Evolutionary conservation across 495 filamentous ascomycete genomes (phyloP).

Genomic region (Hyaloscypha finlandica): DNA sequence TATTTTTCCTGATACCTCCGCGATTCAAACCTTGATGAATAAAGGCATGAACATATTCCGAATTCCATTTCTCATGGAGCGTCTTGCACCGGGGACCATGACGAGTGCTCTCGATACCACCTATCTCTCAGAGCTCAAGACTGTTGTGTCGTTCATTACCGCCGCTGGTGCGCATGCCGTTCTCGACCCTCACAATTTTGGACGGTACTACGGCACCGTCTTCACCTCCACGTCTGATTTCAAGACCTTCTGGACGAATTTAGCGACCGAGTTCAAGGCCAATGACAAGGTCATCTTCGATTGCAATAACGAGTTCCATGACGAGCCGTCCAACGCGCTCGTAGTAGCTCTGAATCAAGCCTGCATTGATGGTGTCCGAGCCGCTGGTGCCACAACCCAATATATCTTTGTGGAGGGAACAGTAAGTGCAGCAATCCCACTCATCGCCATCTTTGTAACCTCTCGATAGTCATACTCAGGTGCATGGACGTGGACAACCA

Average conservation of each 20-base stretch:
- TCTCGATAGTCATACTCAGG: slow-evolving; percentile 18
- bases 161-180: slow-evolving; percentile 58
- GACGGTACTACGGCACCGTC: slow-evolving; percentile 55
- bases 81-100: slow-evolving; percentile 55
- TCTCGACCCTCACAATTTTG: slow-evolving; percentile 65
- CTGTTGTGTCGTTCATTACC: slow-evolving; percentile 58
- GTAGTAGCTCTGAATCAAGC: slow-evolving; percentile 63
- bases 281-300: slow-evolving; percentile 62
- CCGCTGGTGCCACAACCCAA: slow-evolving; percentile 60
- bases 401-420: slow-evolving; percentile 70
- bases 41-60: slow-evolving; percentile 66
- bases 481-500: slow-evolving; percentile 33
- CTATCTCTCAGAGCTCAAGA: slow-evolving; percentile 51
- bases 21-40: slow-evolving; percentile 32
- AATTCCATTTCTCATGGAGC: slow-evolving; percentile 55
- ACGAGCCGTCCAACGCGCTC: slow-evolving; percentile 57
- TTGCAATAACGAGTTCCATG: slow-evolving; percentile 67
- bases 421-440: background rate
- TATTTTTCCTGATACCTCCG: slow-evolving; percentile 48
- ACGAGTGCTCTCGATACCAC: slow-evolving; percentile 47
- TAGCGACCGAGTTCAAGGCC: slow-evolving; percentile 54
- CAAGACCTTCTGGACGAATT: slow-evolving; percentile 56
- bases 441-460: background rate
- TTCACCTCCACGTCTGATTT: slow-evolving; percentile 57
- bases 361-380: slow-evolving; percentile 61